These are phyloP conservation scores for Gymnopilus junonius DNA, from an alignment of 768 basidiomycete species.

Conservation along the genomic window DNA sequence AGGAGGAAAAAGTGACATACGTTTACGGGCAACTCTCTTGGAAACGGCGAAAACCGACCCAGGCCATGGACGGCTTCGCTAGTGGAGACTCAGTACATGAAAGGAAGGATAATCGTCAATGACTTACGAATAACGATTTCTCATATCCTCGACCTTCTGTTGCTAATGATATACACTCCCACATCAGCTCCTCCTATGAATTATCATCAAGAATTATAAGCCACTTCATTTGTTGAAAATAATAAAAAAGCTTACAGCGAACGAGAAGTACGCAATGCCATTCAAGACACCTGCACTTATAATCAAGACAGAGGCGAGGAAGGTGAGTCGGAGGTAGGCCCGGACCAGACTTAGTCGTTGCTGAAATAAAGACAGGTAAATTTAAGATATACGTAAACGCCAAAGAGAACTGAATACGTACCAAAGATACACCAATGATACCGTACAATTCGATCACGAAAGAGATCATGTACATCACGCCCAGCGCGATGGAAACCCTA, in stretches of 20 bases:
- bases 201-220: neutral
- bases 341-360: slow-evolving; percentile 33
- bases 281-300: slow-evolving; percentile 39
- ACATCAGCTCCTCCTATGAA: slow-evolving; percentile 40
- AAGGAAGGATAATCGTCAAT: neutral
- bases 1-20: slow-evolving; percentile 27
- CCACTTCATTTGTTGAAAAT: neutral
- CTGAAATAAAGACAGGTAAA: slow-evolving; percentile 14
- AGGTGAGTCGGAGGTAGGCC: slow-evolving; percentile 34
- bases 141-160: slow-evolving; percentile 35
- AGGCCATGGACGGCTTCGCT: slow-evolving; percentile 40
- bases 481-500: slow-evolving; percentile 41
- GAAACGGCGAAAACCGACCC: slow-evolving; percentile 27
- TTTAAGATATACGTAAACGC: slow-evolving; percentile 10
- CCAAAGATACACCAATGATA: slow-evolving; percentile 33
- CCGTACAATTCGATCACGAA: slow-evolving; percentile 36
- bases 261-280: slow-evolving; percentile 42
- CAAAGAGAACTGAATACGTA: slow-evolving; percentile 9
- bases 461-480: slow-evolving; percentile 39
- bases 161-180: slow-evolving; percentile 39
- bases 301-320: slow-evolving; percentile 40
- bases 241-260: slow-evolving; percentile 36
- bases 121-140: slow-evolving; percentile 43
- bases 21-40: slow-evolving; percentile 34
- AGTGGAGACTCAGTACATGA: neutral